A percentile compares a stretch with the other conserved stretches of the same genome.
phyloP scores from a whole-genome alignment of 352 stramenopile genomes.

The Globisporangium carolinianum region DNA sequence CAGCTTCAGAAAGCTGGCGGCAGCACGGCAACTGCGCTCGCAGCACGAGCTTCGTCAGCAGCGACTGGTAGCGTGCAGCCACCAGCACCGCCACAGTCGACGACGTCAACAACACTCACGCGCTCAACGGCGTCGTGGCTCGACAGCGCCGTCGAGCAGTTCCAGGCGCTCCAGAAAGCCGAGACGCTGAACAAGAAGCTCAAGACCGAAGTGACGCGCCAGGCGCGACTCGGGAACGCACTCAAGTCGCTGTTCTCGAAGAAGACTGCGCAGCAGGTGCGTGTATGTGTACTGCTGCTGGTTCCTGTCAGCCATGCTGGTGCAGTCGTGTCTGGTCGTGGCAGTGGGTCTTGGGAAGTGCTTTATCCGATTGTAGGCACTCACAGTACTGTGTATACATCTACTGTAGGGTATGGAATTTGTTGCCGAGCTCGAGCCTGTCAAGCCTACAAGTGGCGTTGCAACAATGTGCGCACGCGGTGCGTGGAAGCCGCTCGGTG shows the following conservation, averaged over 20 bases:
- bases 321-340: too few relatives aligned
- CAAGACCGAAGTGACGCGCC: conserved; percentile 6
- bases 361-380: too few relatives aligned
- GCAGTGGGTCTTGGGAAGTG: too few relatives aligned
- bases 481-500: neutral
- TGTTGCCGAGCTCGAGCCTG: neutral
- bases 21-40: neutral
- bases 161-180: conserved; percentile 9
- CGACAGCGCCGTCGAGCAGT: conserved; percentile 7
- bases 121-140: conserved; percentile 3
- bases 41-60: too few relatives aligned
- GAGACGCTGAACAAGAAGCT: conserved; percentile 7
- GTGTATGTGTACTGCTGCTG: neutral
- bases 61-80: neutral
- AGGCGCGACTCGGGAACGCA: conserved; percentile 4
- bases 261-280: conserved; percentile 10
- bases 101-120: neutral
- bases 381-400: neutral
- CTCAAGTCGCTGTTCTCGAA: conserved; percentile 9
- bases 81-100: too few relatives aligned
- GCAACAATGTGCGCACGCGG: neutral
- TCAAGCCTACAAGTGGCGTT: neutral
- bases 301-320: too few relatives aligned
- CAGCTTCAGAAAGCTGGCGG: conserved; percentile 8
- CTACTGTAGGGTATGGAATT: conserved; percentile 2